A percentile compares a stretch with the other conserved stretches of the same genome.
These are phyloP conservation scores for Lipomyces spencermartinsiae DNA, from an alignment of 805 yeast genomes.

Conservation along the genomic window DNA sequence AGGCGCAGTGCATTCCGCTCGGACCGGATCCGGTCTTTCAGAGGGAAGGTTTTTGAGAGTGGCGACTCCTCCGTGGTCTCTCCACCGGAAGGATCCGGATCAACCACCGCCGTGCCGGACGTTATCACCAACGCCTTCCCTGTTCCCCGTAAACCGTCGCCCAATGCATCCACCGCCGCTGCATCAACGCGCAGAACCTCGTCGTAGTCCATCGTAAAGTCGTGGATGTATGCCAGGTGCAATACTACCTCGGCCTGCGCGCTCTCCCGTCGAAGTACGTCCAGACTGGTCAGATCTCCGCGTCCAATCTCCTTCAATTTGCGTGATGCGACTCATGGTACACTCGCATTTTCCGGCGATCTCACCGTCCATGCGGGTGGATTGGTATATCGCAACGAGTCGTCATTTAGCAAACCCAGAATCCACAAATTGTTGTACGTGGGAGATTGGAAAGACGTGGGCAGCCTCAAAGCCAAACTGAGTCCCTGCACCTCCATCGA, in stretches of 20 bases:
- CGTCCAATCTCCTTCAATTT: no score
- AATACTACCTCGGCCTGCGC: conserved; percentile 48
- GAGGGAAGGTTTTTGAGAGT: neutral
- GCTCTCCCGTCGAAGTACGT: conserved; percentile 44
- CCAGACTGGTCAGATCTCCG: conserved; percentile 47
- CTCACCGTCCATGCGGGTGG: no score
- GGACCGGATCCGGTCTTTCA: conserved; percentile 11
- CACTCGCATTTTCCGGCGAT: no score
- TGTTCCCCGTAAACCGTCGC: conserved; percentile 45
- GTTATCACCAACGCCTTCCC: conserved; percentile 45
- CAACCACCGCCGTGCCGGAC: conserved; percentile 39
- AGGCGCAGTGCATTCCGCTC: conserved; percentile 18
- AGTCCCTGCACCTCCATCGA: neutral
- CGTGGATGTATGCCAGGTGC: conserved; percentile 50
- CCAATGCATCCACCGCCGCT: conserved; percentile 45
- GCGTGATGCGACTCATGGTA: no score
- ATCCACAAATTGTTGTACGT: neutral
- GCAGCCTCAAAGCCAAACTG: neutral
- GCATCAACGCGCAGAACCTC: conserved; percentile 42
- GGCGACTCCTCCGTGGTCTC: conserved; percentile 33
- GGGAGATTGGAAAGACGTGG: neutral
- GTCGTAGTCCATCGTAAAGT: conserved; percentile 38
- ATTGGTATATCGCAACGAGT: no score
- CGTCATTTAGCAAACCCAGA: no score
- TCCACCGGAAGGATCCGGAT: conserved; percentile 23